Percentiles rank a stretch among this genome's conserved stretches.
Conservation (phyloP, 179 eudicot genomes). For the Beta macrorhiza region DNA sequence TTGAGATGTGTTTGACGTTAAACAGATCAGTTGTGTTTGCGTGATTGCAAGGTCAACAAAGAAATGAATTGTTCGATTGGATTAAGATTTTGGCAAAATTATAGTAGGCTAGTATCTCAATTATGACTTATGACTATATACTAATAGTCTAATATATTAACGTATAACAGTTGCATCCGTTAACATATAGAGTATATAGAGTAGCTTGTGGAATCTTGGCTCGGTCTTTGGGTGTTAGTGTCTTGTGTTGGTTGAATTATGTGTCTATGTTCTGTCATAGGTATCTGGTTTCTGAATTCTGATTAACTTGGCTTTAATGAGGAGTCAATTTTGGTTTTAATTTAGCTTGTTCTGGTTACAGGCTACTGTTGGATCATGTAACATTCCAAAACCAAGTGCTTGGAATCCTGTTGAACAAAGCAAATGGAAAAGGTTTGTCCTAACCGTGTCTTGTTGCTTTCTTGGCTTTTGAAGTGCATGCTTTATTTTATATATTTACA, state of each 20-base stretch:
- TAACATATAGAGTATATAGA: not conserved
- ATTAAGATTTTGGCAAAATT: not conserved
- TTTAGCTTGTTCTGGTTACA: constrained; percentile 36
- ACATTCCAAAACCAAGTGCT: constrained; percentile 72
- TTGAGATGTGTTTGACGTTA: not conserved
- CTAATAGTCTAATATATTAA: not conserved
- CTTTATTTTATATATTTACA: not conserved
- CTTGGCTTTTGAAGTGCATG: no score
- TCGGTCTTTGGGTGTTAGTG: not conserved
- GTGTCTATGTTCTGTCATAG: not conserved
- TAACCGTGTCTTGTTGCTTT: not conserved
- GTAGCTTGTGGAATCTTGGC: not conserved
- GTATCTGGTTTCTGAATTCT: no score
- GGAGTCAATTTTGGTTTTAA: constrained; percentile 5
- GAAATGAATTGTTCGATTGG: not conserved
- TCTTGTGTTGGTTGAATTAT: not conserved
- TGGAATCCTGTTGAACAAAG: constrained; percentile 96
- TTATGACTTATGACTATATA: not conserved
- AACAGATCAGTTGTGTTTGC: not conserved
- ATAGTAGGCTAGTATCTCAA: not conserved
- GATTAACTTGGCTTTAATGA: not conserved
- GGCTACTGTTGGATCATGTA: constrained; percentile 96
- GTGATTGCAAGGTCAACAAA: no score
- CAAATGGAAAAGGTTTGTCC: constrained; percentile 91
- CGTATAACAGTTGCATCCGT: not conserved